phyloP scores from a whole-genome alignment of 768 basidiomycete species.

The Clitopilus hobsonii region DNA sequence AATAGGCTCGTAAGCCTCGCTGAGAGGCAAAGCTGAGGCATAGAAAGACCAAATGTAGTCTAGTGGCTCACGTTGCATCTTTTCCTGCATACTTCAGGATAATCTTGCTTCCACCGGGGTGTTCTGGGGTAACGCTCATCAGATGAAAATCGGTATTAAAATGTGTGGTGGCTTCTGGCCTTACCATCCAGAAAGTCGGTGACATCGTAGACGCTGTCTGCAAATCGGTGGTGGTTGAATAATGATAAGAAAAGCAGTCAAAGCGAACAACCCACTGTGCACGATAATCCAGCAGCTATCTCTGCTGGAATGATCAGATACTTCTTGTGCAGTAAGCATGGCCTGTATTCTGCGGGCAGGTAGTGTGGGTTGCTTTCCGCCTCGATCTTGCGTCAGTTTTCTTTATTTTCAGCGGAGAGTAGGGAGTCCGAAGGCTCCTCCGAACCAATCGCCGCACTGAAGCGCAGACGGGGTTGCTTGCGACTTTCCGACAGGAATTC shows the following conservation, averaged over 20 bases:
- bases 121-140: constrained; percentile 36
- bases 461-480: not conserved
- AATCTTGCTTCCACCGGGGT: constrained; percentile 75
- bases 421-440: not conserved
- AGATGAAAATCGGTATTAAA: constrained; percentile 3
- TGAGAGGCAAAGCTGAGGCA: constrained; percentile 17
- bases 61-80: constrained; percentile 68
- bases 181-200: constrained; percentile 68
- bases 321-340: constrained; percentile 13
- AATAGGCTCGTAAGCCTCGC: constrained; percentile 78
- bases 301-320: constrained; percentile 47
- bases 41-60: constrained; percentile 2
- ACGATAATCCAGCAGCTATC: constrained; percentile 80
- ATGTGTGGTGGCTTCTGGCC: constrained; percentile 7
- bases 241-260: no score
- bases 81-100: constrained; percentile 85
- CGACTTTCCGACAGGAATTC: not conserved
- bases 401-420: not conserved
- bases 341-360: not conserved
- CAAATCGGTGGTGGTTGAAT: no score
- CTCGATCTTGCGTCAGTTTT: not conserved
- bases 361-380: not conserved
- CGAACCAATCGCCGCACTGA: not conserved
- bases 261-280: constrained; percentile 49
- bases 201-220: constrained; percentile 71